Percentiles rank a stretch among this genome's conserved stretches.
Evolutionary conservation across 805 yeast species (phyloP).

Genomic region (Babjeviella inositovora): DNA sequence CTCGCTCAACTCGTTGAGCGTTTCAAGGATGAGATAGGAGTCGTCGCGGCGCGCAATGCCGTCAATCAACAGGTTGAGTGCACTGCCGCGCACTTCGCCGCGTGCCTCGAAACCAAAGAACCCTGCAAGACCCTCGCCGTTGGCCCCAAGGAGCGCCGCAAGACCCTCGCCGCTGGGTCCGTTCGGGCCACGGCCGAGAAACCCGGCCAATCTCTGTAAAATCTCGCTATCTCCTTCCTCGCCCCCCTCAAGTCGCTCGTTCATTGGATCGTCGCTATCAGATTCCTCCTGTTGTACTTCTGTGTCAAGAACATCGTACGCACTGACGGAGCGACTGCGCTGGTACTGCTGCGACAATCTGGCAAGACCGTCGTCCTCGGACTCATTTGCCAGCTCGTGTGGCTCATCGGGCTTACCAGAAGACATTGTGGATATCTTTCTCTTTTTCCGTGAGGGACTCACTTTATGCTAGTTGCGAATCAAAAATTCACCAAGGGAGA

Average conservation of each 20-base stretch:
- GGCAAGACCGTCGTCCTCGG: slow-evolving; percentile 11
- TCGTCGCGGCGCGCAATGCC: slow-evolving; percentile 30
- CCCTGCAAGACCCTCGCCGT: slow-evolving; percentile 6
- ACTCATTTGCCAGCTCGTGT: slow-evolving; percentile 6
- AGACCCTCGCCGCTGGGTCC: slow-evolving; percentile 2
- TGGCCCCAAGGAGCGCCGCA: slow-evolving; percentile 1
- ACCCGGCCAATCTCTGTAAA: too few relatives aligned
- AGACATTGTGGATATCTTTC: too few relatives aligned
- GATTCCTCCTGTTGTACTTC: slow-evolving; percentile 10
- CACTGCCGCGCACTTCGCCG: too few relatives aligned
- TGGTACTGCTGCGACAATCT: slow-evolving; percentile 21
- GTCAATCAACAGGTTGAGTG: slow-evolving; percentile 16
- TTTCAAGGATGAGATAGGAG: slow-evolving; percentile 45
- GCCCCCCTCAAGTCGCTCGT: too few relatives aligned
- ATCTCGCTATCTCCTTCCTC: too few relatives aligned
- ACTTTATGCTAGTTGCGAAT: too few relatives aligned
- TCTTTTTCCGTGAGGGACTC: too few relatives aligned
- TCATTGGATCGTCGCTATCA: slow-evolving; percentile 8
- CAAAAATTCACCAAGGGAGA: too few relatives aligned
- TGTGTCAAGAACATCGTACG: too few relatives aligned
- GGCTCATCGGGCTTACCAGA: too few relatives aligned
- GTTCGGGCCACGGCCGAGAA: too few relatives aligned
- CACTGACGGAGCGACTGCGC: slow-evolving; percentile 1
- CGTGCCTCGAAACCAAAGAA: slow-evolving; percentile 10
- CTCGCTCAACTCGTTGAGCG: slow-evolving; percentile 49